Evolutionary conservation across 2,329 filamentous ascomycete species (phyloP), one percentile per base, ranked within the genome.

Genomic region (Aspergillus melleus): DNA sequence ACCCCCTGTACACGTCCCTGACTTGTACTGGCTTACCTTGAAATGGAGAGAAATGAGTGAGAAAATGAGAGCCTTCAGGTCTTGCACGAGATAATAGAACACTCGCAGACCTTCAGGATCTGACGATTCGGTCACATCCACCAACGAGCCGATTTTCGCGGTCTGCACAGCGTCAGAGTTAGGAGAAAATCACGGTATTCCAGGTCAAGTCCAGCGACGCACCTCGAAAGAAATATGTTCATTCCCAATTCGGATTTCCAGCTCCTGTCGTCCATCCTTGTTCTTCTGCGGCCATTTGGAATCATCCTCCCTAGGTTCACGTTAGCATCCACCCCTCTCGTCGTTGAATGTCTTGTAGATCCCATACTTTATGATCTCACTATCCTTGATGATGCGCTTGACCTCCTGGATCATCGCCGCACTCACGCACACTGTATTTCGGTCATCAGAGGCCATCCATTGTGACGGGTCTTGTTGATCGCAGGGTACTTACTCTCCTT

Each of bases 221-320:
- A 93, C 93, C 88, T 99, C 95, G 67, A 99, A 99, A 1, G 92
- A 96, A 68, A 99, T 98, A 76, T 98, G 94, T 65, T 99, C 95
- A 70, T 90, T 95, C 47, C 94, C 95, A 58, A 99, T 76, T 52
- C 93, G 86, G 60, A 99, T 97, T 77, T 99, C 95, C 52, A 99
- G 83, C 79, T 99, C 95, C 76, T 99, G 95, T 64, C 94, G 87
- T 39, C 95, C 95, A 70, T 99, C 95, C 80, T 98, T 98, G 81
- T 99, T 99, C 86, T 98, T 99, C 77, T 96, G 92, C 0, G 95
- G 95, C 95, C 95, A 99, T 76, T 97, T 97, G 26, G 88, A 90
- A 76, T 99, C 95, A 74, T 99, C 95, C 87, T 99, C 95, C 81
- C 92, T 96, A 67, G 44, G 63, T 42, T 19, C 36, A 29, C 39